Percentiles rank a stretch among this genome's conserved stretches.
These are phyloP conservation scores for Tetradesmus lagerheimii DNA, from an alignment of 139 green algal species.

Conservation along the genomic window DNA sequence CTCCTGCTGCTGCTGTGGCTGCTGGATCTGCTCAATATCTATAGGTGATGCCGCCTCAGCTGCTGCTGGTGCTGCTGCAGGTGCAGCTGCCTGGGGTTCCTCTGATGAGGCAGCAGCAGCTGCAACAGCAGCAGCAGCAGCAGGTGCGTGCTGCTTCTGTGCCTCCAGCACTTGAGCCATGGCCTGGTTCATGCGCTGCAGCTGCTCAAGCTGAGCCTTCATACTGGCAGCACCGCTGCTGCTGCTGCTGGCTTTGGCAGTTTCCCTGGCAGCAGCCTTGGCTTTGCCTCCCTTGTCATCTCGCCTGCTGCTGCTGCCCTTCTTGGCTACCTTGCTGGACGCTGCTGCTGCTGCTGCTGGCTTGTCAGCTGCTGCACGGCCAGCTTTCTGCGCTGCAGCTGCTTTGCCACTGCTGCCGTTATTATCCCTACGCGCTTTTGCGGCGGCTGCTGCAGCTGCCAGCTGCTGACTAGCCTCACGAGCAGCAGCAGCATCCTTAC, in stretches of 20 bases:
- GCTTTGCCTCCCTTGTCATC: background rate
- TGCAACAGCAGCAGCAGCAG: background rate
- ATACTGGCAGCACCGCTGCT: slow-evolving; percentile 1
- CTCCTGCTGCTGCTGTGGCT: background rate
- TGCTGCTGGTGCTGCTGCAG: background rate
- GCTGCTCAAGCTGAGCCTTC: slow-evolving; percentile 12
- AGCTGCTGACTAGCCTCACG: background rate
- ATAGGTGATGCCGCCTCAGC: no score
- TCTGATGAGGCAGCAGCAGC: background rate
- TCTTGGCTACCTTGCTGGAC: background rate
- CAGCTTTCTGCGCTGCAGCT: background rate
- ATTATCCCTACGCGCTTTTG: background rate
- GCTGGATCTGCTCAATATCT: background rate
- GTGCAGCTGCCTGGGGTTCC: background rate
- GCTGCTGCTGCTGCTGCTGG: background rate
- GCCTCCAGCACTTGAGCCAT: slow-evolving; percentile 19
- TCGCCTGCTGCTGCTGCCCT: slow-evolving; percentile 1
- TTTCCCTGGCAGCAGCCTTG: slow-evolving; percentile 11
- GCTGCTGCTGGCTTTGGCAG: background rate
- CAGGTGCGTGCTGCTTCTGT: slow-evolving; percentile 16
- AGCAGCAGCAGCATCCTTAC: background rate
- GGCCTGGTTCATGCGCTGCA: slow-evolving; percentile 24
- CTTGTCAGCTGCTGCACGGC: background rate
- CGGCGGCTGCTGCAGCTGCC: background rate
- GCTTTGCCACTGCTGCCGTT: background rate